These are phyloP conservation scores for Termitomyces sp. DNA, from an alignment of 768 basidiomycete species.

Conservation along the genomic window DNA sequence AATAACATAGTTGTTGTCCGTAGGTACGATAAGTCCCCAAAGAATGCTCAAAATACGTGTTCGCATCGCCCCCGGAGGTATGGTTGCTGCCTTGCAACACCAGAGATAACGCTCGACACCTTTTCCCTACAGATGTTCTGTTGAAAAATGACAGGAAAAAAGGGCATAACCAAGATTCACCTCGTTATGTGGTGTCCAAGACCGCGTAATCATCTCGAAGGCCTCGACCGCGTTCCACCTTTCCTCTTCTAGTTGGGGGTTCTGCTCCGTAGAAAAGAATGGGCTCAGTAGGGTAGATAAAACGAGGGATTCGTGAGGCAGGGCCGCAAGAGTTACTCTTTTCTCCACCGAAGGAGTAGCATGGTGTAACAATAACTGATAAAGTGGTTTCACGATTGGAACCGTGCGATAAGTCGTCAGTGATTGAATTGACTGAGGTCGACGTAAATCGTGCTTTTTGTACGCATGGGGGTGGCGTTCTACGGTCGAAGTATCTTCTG, in stretches of 20 bases:
- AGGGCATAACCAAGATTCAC: constrained; percentile 28
- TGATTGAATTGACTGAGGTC: constrained; percentile 42
- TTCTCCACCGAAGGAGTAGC: constrained; percentile 29
- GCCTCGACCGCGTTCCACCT: constrained; percentile 52
- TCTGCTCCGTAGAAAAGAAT: constrained; percentile 39
- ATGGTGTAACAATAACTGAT: constrained; percentile 43
- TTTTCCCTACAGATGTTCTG: constrained; percentile 23
- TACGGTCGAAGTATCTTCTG: constrained; percentile 16
- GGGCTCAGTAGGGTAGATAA: constrained; percentile 56
- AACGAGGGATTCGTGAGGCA: constrained; percentile 59
- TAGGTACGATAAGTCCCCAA: constrained; percentile 40
- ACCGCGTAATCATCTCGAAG: constrained; percentile 54
- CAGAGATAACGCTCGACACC: constrained; percentile 62
- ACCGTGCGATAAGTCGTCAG: constrained; percentile 21
- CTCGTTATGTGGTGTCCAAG: constrained; percentile 57
- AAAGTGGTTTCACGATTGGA: constrained; percentile 39
- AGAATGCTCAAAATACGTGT: constrained; percentile 49
- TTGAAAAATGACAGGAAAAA: neutral
- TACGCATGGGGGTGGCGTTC: constrained; percentile 12
- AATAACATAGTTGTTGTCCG: constrained; percentile 36
- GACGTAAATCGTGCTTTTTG: constrained; percentile 33
- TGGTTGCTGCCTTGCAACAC: constrained; percentile 62
- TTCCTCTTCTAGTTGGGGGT: constrained; percentile 43
- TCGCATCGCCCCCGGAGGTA: constrained; percentile 36
- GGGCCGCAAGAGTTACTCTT: constrained; percentile 21